Conservation (phyloP, 768 basidiomycete genomes). For the Dacryopinax primogenitus region DNA sequence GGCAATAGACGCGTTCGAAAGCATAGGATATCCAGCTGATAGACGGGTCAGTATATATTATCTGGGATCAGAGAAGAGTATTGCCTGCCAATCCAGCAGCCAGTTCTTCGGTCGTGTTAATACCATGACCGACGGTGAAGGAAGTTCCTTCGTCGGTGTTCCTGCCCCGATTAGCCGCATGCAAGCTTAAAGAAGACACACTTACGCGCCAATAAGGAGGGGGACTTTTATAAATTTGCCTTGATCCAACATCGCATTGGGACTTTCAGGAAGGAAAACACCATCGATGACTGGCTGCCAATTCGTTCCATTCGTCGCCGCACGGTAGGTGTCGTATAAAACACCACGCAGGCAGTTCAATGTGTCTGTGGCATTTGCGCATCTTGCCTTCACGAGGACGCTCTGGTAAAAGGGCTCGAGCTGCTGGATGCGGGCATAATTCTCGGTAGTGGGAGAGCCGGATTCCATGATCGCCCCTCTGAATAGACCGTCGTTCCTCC, state of each 20-base stretch:
- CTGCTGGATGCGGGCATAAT: background rate
- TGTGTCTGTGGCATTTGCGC: background rate
- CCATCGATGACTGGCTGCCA: slow-evolving; percentile 16
- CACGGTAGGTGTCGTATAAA: slow-evolving; percentile 14
- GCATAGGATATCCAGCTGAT: background rate
- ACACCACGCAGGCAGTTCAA: slow-evolving; percentile 16
- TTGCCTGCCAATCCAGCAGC: slow-evolving; percentile 13
- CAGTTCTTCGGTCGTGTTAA: slow-evolving; percentile 15
- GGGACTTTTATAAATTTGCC: slow-evolving; percentile 15
- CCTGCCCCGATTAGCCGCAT: background rate
- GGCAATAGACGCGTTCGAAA: slow-evolving; percentile 7
- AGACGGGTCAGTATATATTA: slow-evolving; percentile 7
- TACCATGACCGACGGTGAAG: background rate
- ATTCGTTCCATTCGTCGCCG: slow-evolving; percentile 9
- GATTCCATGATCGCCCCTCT: slow-evolving; percentile 42
- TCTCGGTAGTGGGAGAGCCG: slow-evolving; percentile 33
- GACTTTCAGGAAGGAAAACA: background rate
- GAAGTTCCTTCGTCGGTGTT: slow-evolving; percentile 16
- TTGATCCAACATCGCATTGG: slow-evolving; percentile 5
- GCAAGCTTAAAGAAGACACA: no score
- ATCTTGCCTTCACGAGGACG: slow-evolving; percentile 13
- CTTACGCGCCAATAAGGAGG: slow-evolving; percentile 14
- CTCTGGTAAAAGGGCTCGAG: background rate
- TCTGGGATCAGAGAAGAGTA: slow-evolving; percentile 10
- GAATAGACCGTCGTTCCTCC: slow-evolving; percentile 37